Base-by-base conservation (phyloP, 305 asterid species). In the Fraxinus nigra region DNA sequence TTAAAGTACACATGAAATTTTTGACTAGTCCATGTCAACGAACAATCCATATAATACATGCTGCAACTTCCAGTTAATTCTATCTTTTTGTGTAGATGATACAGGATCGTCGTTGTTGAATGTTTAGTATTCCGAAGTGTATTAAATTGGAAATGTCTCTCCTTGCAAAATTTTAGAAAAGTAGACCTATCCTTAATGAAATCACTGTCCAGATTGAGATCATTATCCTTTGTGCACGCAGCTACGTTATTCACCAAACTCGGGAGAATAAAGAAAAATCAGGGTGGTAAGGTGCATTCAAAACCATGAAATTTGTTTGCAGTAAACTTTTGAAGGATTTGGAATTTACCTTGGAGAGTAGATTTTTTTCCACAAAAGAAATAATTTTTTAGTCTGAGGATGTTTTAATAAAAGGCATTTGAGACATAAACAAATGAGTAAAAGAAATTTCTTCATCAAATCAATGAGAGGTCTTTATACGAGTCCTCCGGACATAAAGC, bases 401-500 rank as follows among this genome's bases (percentile, higher is more conserved):
- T 5, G 6, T 46, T 46, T 46, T 3, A 46, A 13, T 7, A 3
- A 9, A 56, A 56, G 24, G 26, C 65, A n/a, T n/a, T 3, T 46
- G 1, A 11, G 56, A 46, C 6, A 11, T 18, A 46, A 46, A 13
- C 18, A 46, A 1, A 46, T 0, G 4, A 24, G 11, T 24, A 22
- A 63, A 18, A 48, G 7, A 48, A 48, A 14, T 48, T 14, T 48
- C 59, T 48, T 48, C 3, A 48, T 14, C 59, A 48, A 48, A 48
- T 48, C 59, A 48, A 14, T 14, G 20, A 48, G 56, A 48, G 6
- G 2, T 48, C 59, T 14, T 48, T 48, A 48, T 0, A 48, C 59
- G 20, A 48, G 59, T 48, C 59, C 59, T 48, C 56, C 18, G 1
- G 0, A 14, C 59, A 48, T 7, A 46, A 46, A 91, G 83, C 69